Conservation (phyloP, 306 rosid species). For the Boehmeria nivea region DNA sequence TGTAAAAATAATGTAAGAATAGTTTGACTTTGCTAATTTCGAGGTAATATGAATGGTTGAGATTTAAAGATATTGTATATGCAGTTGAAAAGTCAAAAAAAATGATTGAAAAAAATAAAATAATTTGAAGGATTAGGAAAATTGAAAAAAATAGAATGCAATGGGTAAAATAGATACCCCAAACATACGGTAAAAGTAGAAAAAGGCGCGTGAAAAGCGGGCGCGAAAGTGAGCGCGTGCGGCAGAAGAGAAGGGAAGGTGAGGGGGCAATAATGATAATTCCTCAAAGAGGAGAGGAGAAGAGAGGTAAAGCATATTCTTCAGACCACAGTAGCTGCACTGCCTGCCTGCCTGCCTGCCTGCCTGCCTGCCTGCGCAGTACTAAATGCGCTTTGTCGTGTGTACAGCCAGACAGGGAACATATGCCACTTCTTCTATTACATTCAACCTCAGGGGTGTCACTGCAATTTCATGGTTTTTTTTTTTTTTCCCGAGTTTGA, state of each 20-base stretch:
- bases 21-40: too few relatives aligned
- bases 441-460: not conserved
- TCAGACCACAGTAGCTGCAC: slow-evolving; percentile 7
- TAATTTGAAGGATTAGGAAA: too few relatives aligned
- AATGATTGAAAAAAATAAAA: too few relatives aligned
- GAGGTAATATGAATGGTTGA: too few relatives aligned
- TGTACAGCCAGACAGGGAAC: slow-evolving; percentile 4
- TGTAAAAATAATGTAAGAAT: too few relatives aligned
- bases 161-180: not conserved
- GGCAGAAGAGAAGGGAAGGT: too few relatives aligned
- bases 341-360: too few relatives aligned
- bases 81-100: too few relatives aligned
- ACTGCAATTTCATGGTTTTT: not conserved
- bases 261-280: slow-evolving; percentile 12
- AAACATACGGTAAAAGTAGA: not conserved
- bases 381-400: slow-evolving; percentile 23
- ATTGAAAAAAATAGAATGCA: too few relatives aligned
- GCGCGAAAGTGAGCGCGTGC: not conserved
- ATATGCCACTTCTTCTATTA: not conserved
- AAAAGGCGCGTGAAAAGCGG: too few relatives aligned
- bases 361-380: not conserved
- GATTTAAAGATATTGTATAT: too few relatives aligned
- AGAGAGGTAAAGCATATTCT: slow-evolving; percentile 13
- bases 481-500: too few relatives aligned
- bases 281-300: slow-evolving; percentile 2